Evolutionary conservation across 495 filamentous ascomycete genomes (phyloP), one percentile per base, ranked within the genome.

Genomic region (Penicillium bovifimosum): DNA sequence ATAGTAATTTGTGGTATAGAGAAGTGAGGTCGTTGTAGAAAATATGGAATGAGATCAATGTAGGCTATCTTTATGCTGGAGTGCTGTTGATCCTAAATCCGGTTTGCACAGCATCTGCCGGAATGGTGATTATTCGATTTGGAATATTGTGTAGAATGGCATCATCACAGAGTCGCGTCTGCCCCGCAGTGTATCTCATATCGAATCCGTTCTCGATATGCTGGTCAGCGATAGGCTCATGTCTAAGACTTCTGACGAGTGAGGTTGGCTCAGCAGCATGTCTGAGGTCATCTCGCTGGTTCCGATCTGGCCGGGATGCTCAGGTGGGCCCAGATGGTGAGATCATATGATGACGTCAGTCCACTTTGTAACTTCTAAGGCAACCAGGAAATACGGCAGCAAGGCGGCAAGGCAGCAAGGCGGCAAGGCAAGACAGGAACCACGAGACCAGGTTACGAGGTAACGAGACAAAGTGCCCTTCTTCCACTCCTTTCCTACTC

Each of bases 221-320:
- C 54, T 52, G 46, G 17, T 24, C 20, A 39, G 9, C 44, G 17
- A 50, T 11, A 34, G 3, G 11, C 20, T 27, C 39, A 41, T 27
- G 2, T 8, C 20, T 7, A 6, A n/a, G 2, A 14, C 5, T 28
- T 42, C 36, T 40, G 2, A 5, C 11, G 17, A 11, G 9, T 17
- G 27, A 41, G 18, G 31, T 41, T 42, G 20, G 9, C 18, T 10
- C 20, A 20, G n/a, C 3, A n/a, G 35, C 33, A 46, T 29, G 51
- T 54, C 56, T 60, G 56, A 56, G 50, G 50, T 60, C 60, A 56
- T 56, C 31, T 29, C 54, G 13, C 42, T 41, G 53, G 56, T 56
- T 50, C 28, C 24, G 27, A 32, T 34, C 9, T 27, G 1, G 9
- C 34, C 18, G 28, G 16, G 27, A 14, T 8, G 9, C 33, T 18